Evolutionary conservation across 345 rosid genomes (phyloP).

Genomic region (Kandelia obovata): DNA sequence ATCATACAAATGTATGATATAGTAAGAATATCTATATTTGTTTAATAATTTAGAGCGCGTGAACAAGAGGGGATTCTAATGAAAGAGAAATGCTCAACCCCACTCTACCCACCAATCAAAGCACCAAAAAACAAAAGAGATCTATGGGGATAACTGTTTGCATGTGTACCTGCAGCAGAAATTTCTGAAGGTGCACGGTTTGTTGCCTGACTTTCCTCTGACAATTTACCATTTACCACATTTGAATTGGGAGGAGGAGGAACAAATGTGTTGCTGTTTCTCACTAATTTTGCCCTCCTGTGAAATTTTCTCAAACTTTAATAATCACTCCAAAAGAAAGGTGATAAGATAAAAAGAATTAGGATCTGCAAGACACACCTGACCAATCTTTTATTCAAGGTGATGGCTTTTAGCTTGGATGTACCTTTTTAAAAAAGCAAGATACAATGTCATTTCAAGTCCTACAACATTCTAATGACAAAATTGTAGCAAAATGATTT

Average conservation of each 20-base stretch:
- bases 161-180: conserved; percentile 42
- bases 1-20: too few relatives aligned
- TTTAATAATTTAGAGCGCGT: not conserved
- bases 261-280: conserved; percentile 34
- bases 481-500: not conserved
- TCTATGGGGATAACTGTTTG: not conserved
- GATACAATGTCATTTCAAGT: conserved; percentile 11
- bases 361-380: conserved; percentile 41
- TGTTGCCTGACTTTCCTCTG: conserved; percentile 34
- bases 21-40: too few relatives aligned
- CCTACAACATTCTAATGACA: not conserved
- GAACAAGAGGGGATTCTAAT: not conserved
- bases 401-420: conserved; percentile 56
- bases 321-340: not conserved
- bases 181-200: conserved; percentile 32
- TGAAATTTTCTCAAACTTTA: conserved; percentile 9
- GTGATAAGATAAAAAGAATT: not conserved
- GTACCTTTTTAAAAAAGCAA: conserved; percentile 40
- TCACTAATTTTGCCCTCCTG: conserved; percentile 67
- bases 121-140: conserved; percentile 3
- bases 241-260: conserved; percentile 27
- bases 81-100: not conserved
- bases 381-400: conserved; percentile 61
- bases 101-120: conserved; percentile 3
- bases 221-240: conserved; percentile 27